Base-by-base conservation (phyloP, 2,329 filamentous ascomycete genomes). In the Capronia coronata region DNA sequence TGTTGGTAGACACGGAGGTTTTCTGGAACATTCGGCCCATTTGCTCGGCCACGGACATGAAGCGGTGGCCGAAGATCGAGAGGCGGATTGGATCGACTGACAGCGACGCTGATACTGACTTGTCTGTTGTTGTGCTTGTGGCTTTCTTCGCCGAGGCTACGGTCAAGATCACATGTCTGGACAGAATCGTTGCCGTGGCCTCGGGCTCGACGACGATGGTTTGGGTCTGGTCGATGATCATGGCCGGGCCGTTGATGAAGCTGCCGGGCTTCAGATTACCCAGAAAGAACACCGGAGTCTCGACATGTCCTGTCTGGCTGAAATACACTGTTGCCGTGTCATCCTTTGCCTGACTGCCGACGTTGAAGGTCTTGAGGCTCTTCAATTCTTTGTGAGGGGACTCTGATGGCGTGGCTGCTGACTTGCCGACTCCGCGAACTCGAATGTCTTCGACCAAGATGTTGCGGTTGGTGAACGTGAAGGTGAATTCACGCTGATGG, bases 401-500 rank as follows among this genome's bases (percentile, higher is more conserved):
- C 25, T 47, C 44, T 3, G 44, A 18, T 3, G 44, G 22, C 7
- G 19, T n/a, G 4, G 25, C 25, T 9, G 19, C 18, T 18, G 46
- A 42, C 21, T 43, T 25, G 8, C 46, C 46, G 7, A 48, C 30
- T n/a, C 46, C 46, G 86, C 90, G 79, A 2, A 91, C 87, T 44
- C 90, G 82, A 2, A 95, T 85, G 63, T 95, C 89, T 53, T 95
- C 90, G 2, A 95, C 78, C 30, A 95, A 86, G 73, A 25, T 75
- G 43, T 95, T 85, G 48, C 94, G 84, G 43, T 89, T 76, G 46
- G 94, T 87, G 2, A 93, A 72, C 0, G 87, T 94, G 64, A 96
- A 96, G 0, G 88, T 88, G 63, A 95, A 96, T 62, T 96, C 90
- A 61, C 91, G 86, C 42, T 87, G 82, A 64, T 96, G 91, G 57